Conservation (phyloP, 352 stramenopile species). For the Aphanomyces astaci region DNA sequence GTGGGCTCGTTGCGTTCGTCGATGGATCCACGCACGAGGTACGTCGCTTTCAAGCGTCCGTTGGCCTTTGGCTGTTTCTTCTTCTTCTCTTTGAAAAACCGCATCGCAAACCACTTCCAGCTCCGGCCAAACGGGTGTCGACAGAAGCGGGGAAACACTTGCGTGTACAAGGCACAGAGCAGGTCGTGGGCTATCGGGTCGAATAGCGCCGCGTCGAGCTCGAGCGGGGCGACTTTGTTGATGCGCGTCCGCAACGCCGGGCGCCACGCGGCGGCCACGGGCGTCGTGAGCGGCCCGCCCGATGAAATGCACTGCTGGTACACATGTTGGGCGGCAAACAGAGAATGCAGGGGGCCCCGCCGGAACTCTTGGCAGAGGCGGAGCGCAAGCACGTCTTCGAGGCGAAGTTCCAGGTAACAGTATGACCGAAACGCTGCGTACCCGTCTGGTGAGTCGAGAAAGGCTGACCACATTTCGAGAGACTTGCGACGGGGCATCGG, state of each 20-base stretch:
- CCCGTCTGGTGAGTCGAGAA: neutral
- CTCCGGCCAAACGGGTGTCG: neutral
- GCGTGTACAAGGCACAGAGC: neutral
- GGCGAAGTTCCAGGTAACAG: neutral
- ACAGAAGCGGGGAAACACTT: neutral
- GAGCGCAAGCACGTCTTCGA: constrained; percentile 1
- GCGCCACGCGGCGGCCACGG: neutral
- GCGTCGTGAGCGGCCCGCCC: neutral
- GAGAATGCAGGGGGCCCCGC: neutral
- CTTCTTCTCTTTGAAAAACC: neutral
- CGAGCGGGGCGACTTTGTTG: neutral
- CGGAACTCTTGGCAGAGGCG: neutral
- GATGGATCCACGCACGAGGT: neutral
- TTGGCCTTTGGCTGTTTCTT: neutral
- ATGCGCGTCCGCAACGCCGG: neutral
- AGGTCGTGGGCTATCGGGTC: neutral
- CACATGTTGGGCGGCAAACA: constrained; percentile 6
- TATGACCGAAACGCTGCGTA: neutral
- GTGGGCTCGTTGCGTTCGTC: neutral
- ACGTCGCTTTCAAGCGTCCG: neutral
- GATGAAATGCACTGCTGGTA: neutral
- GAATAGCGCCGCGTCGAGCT: neutral
- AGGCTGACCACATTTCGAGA: neutral
- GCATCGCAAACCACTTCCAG: neutral
- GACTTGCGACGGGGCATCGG: no score